Evolutionary conservation across 345 rosid genomes (phyloP).

Genomic region (Leavenworthia alabamica): DNA sequence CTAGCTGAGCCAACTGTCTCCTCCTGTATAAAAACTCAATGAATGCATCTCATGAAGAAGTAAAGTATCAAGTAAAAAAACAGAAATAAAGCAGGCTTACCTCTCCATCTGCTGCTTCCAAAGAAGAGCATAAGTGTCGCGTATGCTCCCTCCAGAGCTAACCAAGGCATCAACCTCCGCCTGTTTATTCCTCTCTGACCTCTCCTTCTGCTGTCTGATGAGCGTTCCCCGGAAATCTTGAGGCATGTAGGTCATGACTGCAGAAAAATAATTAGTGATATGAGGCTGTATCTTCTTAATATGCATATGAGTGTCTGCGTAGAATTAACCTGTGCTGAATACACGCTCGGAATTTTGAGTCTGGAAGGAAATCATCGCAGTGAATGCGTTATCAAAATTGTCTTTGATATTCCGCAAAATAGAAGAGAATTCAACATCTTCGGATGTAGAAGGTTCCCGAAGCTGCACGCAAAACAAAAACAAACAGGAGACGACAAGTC

Average conservation of each 20-base stretch:
- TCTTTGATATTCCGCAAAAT: conserved; percentile 35
- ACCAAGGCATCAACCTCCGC: conserved; percentile 82
- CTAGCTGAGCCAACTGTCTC: conserved; percentile 90
- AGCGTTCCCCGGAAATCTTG: conserved; percentile 95
- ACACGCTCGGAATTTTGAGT: conserved; percentile 69
- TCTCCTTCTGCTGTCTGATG: conserved; percentile 79
- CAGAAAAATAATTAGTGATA: neutral
- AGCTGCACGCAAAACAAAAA: conserved; percentile 42
- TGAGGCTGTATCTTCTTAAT: neutral
- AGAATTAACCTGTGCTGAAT: conserved; percentile 65
- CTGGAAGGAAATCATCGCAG: conserved; percentile 62
- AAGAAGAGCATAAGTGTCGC: conserved; percentile 66
- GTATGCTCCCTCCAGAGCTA: conserved; percentile 75
- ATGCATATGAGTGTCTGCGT: neutral
- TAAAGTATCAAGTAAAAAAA: neutral
- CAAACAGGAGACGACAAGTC: neutral
- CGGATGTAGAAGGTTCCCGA: conserved; percentile 49
- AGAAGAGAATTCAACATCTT: conserved; percentile 44
- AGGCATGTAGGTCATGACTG: conserved; percentile 99
- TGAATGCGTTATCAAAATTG: conserved; percentile 37
- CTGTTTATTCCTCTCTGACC: conserved; percentile 98
- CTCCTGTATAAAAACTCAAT: conserved; percentile 47
- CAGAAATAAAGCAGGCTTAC: conserved; percentile 34
- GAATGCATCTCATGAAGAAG: conserved; percentile 3
- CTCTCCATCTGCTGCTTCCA: conserved; percentile 98